Evolutionary conservation across 75 land plant species (phyloP).

Genomic region (Larix kaempferi): DNA sequence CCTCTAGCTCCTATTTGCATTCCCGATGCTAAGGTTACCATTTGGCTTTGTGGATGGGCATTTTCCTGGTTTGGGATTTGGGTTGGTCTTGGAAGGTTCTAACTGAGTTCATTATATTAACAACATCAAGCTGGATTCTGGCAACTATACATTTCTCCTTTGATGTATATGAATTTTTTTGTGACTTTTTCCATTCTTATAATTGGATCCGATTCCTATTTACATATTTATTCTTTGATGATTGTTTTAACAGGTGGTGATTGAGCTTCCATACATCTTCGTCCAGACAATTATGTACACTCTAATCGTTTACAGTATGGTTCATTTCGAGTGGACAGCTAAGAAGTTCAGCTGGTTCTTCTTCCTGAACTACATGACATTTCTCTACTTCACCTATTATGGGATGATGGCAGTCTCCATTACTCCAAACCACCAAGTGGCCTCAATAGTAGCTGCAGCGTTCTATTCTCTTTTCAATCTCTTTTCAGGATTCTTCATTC

Average conservation of each 20-base stretch:
- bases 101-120: too few species aligned
- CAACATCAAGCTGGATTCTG: too few species aligned
- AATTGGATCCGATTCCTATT: neutral
- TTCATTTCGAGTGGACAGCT: conserved; percentile 76
- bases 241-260: conserved; percentile 32
- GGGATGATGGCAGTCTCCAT: conserved; percentile 92
- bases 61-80: too few species aligned
- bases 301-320: conserved; percentile 65
- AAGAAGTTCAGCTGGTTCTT: conserved; percentile 80
- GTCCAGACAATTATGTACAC: conserved; percentile 55
- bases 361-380: conserved; percentile 69
- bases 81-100: too few species aligned
- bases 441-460: conserved; percentile 73
- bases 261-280: conserved; percentile 69
- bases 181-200: neutral
- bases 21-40: too few species aligned
- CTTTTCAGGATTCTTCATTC: conserved; percentile 84
- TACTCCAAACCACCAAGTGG: conserved; percentile 74
- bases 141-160: too few species aligned
- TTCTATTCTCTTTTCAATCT: conserved; percentile 81
- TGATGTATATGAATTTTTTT: neutral
- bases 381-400: conserved; percentile 81
- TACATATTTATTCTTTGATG: neutral
- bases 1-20: too few species aligned
- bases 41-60: too few species aligned